Percentiles rank a stretch among this genome's conserved stretches.
Evolutionary conservation across 306 rosid genomes (phyloP).

Genomic region (Gastrolobium bilobum): DNA sequence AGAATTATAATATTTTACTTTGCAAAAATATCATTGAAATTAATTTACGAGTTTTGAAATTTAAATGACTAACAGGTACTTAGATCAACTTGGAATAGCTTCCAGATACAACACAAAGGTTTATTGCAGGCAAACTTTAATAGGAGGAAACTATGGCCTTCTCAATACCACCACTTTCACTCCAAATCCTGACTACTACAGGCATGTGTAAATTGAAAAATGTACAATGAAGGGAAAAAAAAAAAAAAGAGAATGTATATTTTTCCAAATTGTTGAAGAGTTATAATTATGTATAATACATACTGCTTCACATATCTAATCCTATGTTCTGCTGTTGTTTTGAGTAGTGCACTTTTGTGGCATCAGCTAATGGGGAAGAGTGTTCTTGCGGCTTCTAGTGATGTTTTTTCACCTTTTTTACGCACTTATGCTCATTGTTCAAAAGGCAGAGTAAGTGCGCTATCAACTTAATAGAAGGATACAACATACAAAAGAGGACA

Average conservation of each 20-base stretch:
- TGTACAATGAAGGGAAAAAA: background rate
- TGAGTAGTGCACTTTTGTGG: constrained; percentile 92
- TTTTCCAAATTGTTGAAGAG: background rate
- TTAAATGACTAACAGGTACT: constrained; percentile 71
- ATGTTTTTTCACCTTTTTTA: constrained; percentile 66
- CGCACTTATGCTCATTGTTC: constrained; percentile 94
- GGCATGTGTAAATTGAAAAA: constrained; percentile 58
- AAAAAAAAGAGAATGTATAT: background rate
- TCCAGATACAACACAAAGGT: constrained; percentile 78
- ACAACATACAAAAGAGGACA: background rate
- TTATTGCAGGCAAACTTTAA: constrained; percentile 90
- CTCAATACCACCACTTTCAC: constrained; percentile 77
- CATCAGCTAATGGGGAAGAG: constrained; percentile 86
- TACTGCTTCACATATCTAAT: constrained; percentile 34
- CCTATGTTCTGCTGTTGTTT: constrained; percentile 40
- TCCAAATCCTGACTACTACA: constrained; percentile 96
- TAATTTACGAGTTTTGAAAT: constrained; percentile 14
- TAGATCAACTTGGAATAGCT: constrained; percentile 97
- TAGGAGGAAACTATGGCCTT: constrained; percentile 97
- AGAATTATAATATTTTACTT: background rate
- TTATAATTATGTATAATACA: background rate
- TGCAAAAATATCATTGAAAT: constrained; percentile 15
- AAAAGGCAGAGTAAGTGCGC: constrained; percentile 77
- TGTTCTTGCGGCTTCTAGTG: constrained; percentile 66
- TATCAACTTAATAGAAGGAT: constrained; percentile 8